Evolutionary conservation across 305 asterid genomes (phyloP), one percentile per base, ranked within the genome.

Genomic region (Fraxinus floribunda): DNA sequence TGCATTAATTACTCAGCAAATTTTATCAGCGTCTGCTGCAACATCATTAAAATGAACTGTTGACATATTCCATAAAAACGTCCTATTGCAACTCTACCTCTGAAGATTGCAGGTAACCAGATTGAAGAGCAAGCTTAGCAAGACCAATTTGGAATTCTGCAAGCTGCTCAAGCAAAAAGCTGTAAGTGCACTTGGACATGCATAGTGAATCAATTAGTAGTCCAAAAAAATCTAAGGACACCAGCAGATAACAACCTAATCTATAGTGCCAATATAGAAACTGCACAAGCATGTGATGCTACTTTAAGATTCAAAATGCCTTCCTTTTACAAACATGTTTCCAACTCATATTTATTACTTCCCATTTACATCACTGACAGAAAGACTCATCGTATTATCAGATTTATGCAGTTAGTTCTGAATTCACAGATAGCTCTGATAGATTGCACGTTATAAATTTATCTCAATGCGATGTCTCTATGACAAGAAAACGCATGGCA

Each of bases 61-160:
- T 71, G 46, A 71, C 16, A 32, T 32, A 32, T 71, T 71, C 11
- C 41, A 71, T 1, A 71, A 71, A 78, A 82, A 81, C 75, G 66
- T 84, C 57, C 74, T 29, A 78, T 52, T 52, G 64, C 79, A 30
- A 72, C 16, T 77, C 64, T 93, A 96, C 99, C 98, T 94, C 98
- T 52, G 98, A 90, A 77, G 97, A 93, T 86, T 90, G 77, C 87
- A 96, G 86, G 84, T 84, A 80, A 86, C 88, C 84, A 46, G 98
- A 94, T 71, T 80, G 84, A 85, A 91, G 81, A 38, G 98, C 97
- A 86, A 94, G 97, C 91, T 87, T 93, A 80, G 94, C 95, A 88
- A 96, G 95, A 80, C 98, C 99, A 79, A 92, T 90, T 87, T 94
- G 98, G 84, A 96, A 94, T 84, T 92, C 98, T 86, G 98, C 93